phyloP scores from a whole-genome alignment of 192 early-diverging fungal genomes.

The Haplosporangium gracile region DNA sequence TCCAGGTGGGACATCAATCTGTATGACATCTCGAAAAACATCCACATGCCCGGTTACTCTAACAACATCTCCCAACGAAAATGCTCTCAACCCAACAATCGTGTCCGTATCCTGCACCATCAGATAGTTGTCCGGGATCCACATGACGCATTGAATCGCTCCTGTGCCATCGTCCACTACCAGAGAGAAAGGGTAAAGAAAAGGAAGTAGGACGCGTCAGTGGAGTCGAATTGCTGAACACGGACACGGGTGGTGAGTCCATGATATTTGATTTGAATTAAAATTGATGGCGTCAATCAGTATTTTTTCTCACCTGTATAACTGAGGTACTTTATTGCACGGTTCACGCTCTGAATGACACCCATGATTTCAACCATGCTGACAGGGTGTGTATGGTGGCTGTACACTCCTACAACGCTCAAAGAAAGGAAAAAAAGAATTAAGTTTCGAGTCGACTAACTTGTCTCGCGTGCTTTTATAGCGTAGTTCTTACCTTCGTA shows the following conservation, averaged over 20 bases:
- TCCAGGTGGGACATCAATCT: constrained; percentile 32
- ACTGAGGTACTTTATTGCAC: constrained; percentile 9
- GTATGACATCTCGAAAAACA: constrained; percentile 16
- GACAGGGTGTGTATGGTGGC: constrained; percentile 35
- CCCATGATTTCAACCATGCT: constrained; percentile 41
- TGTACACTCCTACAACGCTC: constrained; percentile 23
- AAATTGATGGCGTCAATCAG: background rate
- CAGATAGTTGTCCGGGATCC: constrained; percentile 47
- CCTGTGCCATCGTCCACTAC: constrained; percentile 52
- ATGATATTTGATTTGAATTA: no score
- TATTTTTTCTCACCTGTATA: constrained; percentile 21
- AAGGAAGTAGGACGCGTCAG: background rate
- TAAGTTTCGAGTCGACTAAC: background rate
- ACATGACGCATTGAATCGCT: constrained; percentile 33
- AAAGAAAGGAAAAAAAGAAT: background rate
- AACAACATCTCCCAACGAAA: constrained; percentile 28
- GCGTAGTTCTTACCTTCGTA: constrained; percentile 21
- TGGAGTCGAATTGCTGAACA: constrained; percentile 10
- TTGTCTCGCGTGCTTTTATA: background rate
- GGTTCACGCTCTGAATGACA: constrained; percentile 23
- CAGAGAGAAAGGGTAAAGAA: background rate
- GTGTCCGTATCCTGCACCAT: constrained; percentile 9
- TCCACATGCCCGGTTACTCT: constrained; percentile 1
- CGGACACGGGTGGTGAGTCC: background rate
- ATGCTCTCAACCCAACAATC: background rate